Conservation (phyloP, 768 basidiomycete genomes). For the Pilatotrama ljubarskyi region DNA sequence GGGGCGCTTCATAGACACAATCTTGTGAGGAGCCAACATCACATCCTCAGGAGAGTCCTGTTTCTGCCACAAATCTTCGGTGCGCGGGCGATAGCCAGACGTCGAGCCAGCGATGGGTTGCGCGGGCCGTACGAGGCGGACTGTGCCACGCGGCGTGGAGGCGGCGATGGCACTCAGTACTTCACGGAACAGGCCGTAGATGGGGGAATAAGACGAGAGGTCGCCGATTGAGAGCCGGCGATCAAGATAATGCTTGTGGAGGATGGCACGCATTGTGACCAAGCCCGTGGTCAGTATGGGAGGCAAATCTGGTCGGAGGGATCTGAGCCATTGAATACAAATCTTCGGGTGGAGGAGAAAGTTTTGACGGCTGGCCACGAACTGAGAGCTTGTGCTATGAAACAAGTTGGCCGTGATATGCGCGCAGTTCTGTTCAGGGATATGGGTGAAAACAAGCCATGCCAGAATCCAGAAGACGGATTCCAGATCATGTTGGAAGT, state of each 20-base stretch:
- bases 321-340: background rate
- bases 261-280: background rate
- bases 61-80: background rate
- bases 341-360: background rate
- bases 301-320: background rate
- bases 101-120: background rate
- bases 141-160: background rate
- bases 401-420: background rate
- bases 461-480: constrained; percentile 5
- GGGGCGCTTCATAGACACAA: background rate
- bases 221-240: background rate
- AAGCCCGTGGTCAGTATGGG: background rate
- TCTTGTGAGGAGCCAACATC: background rate
- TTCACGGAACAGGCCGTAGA: background rate
- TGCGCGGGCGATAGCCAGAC: background rate
- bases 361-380: background rate
- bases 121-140: background rate
- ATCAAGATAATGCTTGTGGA: background rate
- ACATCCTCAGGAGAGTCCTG: background rate
- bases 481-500: constrained; percentile 5
- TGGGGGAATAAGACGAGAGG: background rate
- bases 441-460: constrained; percentile 1
- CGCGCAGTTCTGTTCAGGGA: background rate
- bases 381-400: background rate
- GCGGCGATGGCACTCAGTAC: background rate